These are phyloP conservation scores for Aspergillus phoenicis DNA, from an alignment of 2,329 filamentous ascomycete genomes.

Conservation along the genomic window DNA sequence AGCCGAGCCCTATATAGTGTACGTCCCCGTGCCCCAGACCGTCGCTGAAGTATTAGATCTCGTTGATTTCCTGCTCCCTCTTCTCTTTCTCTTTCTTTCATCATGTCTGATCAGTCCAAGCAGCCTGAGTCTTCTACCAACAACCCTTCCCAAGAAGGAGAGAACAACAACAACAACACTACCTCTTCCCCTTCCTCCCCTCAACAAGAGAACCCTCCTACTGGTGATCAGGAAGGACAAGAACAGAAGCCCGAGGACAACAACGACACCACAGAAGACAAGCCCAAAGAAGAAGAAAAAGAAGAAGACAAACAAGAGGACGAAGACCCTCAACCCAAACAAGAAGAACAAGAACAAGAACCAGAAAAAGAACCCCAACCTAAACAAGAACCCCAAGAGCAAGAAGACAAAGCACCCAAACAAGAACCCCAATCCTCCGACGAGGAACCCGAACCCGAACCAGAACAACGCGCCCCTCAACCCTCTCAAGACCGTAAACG, in stretches of 20 bases:
- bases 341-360: conserved; percentile 25
- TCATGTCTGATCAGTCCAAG: conserved; percentile 32
- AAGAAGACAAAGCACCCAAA: conserved; percentile 1
- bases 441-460: conserved; percentile 43
- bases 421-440: conserved; percentile 39
- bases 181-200: conserved; percentile 5
- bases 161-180: not conserved
- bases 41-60: not conserved
- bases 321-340: conserved; percentile 30
- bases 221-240: not conserved
- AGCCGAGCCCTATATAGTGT: conserved; percentile 8
- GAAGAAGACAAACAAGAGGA: conserved; percentile 8
- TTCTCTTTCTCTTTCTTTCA: conserved; percentile 23
- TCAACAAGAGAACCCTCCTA: not conserved
- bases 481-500: conserved; percentile 44
- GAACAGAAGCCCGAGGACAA: conserved; percentile 17
- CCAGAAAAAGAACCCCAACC: conserved; percentile 15
- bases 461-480: conserved; percentile 46
- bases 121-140: not conserved
- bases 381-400: conserved; percentile 16
- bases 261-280: conserved; percentile 25
- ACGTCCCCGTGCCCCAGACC: conserved; percentile 12
- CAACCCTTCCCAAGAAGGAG: conserved; percentile 11
- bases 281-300: conserved; percentile 19
- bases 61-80: conserved; percentile 10